Conservation (phyloP, 257 asterid genomes). For the Plantago elongata region DNA sequence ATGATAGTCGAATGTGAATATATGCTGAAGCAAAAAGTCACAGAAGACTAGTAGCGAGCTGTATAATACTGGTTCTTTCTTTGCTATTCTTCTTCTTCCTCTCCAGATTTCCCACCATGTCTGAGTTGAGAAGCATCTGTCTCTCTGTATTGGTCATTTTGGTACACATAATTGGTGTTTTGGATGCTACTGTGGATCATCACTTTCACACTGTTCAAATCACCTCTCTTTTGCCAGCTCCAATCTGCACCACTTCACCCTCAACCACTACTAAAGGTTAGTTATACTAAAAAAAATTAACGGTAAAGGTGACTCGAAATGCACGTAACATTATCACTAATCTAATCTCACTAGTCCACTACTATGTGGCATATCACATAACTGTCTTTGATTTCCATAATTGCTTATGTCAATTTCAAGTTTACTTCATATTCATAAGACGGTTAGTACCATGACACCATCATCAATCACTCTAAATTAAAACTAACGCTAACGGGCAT, state of each 20-base stretch:
- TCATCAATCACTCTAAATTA: no score
- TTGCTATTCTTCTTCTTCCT: constrained; percentile 11
- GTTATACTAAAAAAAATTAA: no score
- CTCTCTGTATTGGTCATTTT: constrained; percentile 7
- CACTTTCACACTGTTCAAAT: constrained; percentile 29
- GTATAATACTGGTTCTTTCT: background rate
- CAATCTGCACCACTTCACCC: constrained; percentile 37
- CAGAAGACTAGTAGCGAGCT: no score
- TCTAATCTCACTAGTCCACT: no score
- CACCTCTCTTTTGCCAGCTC: constrained; percentile 38
- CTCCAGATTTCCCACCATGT: constrained; percentile 1
- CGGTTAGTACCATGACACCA: no score
- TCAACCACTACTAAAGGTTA: constrained; percentile 27
- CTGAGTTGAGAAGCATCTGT: background rate
- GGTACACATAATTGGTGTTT: constrained; percentile 13
- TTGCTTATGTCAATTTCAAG: no score
- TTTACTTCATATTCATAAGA: no score
- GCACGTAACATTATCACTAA: no score
- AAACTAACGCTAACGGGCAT: no score
- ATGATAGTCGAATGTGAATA: background rate
- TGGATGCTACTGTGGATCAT: background rate
- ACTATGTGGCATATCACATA: no score
- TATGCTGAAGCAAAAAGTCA: background rate
- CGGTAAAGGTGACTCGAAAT: no score
- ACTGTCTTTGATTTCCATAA: no score